Evolutionary conservation across 805 yeast species (phyloP).

Genomic region (Yarrowia phangngaensis): DNA sequence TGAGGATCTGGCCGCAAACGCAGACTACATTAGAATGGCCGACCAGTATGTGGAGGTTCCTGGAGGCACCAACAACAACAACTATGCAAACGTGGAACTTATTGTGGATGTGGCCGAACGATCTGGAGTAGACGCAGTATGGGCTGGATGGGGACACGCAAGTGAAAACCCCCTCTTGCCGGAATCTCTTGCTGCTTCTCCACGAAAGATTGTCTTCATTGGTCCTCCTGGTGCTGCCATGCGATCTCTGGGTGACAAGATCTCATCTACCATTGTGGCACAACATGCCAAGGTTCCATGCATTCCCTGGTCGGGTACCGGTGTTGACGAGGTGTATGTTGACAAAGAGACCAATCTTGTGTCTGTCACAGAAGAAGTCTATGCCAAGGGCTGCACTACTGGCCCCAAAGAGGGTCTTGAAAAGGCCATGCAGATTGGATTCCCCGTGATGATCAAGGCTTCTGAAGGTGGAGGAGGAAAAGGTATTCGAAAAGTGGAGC

Average conservation of each 20-base stretch:
- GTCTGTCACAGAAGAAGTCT: slow-evolving; percentile 79
- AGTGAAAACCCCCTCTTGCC: slow-evolving; percentile 97
- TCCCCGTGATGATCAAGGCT: slow-evolving; percentile 98
- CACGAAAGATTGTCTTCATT: slow-evolving; percentile 83
- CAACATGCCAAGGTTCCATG: slow-evolving; percentile 98
- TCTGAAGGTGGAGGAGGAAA: slow-evolving; percentile 99
- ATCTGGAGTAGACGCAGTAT: slow-evolving; percentile 93
- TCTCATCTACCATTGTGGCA: slow-evolving; percentile 96
- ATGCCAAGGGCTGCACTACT: slow-evolving; percentile 81
- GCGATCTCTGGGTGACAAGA: slow-evolving; percentile 99
- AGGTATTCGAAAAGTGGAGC: slow-evolving; percentile 95
- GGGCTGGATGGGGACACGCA: slow-evolving; percentile 99
- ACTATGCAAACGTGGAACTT: slow-evolving; percentile 95
- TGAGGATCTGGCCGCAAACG: slow-evolving; percentile 95
- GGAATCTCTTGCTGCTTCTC: slow-evolving; percentile 88
- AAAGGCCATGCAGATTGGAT: slow-evolving; percentile 84
- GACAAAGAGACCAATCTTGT: slow-evolving; percentile 73
- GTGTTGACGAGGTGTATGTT: slow-evolving; percentile 74
- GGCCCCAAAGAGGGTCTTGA: slow-evolving; percentile 84
- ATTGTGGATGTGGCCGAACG: slow-evolving; percentile 97
- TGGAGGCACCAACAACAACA: slow-evolving; percentile 98
- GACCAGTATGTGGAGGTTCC: slow-evolving; percentile 98
- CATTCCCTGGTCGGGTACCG: slow-evolving; percentile 99
- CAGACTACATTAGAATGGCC: slow-evolving; percentile 98
- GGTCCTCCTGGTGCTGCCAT: slow-evolving; percentile 99